These are phyloP conservation scores for Suillus lakei DNA, from an alignment of 768 basidiomycete species.

Conservation along the genomic window DNA sequence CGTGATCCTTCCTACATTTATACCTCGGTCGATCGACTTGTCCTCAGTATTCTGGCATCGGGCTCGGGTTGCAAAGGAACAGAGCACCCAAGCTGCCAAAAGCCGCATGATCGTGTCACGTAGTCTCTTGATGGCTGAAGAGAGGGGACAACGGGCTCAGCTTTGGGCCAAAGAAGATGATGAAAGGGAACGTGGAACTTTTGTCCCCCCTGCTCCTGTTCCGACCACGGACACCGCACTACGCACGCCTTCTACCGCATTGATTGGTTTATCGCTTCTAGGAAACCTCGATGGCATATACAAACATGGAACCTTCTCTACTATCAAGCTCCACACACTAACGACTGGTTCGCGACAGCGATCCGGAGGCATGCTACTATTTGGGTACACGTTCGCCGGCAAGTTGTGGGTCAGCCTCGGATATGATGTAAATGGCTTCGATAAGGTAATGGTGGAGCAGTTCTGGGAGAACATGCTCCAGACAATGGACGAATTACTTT, in stretches of 20 bases:
- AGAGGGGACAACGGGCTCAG: slow-evolving; percentile 63
- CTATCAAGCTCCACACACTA: slow-evolving; percentile 66
- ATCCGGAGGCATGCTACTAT: slow-evolving; percentile 77
- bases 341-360: slow-evolving; percentile 88
- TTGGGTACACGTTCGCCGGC: slow-evolving; percentile 76
- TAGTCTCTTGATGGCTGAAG: slow-evolving; percentile 64
- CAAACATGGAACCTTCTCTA: slow-evolving; percentile 64
- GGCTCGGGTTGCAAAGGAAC: slow-evolving; percentile 67
- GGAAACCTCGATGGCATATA: slow-evolving; percentile 86
- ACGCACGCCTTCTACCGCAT: slow-evolving; percentile 59
- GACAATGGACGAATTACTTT: slow-evolving; percentile 63
- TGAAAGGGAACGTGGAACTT: slow-evolving; percentile 52
- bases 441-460: slow-evolving; percentile 56
- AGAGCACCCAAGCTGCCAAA: slow-evolving; percentile 70
- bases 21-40: slow-evolving; percentile 50
- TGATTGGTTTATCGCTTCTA: slow-evolving; percentile 82
- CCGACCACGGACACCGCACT: slow-evolving; percentile 28
- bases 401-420: slow-evolving; percentile 82
- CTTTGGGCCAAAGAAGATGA: slow-evolving; percentile 81
- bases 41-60: slow-evolving; percentile 72
- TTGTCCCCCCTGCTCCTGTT: slow-evolving; percentile 34
- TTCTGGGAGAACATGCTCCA: slow-evolving; percentile 70
- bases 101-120: slow-evolving; percentile 64
- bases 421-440: slow-evolving; percentile 80
- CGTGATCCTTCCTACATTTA: slow-evolving; percentile 75